phyloP scores from a whole-genome alignment of 352 stramenopile genomes.

The Globisporangium parvum region DNA sequence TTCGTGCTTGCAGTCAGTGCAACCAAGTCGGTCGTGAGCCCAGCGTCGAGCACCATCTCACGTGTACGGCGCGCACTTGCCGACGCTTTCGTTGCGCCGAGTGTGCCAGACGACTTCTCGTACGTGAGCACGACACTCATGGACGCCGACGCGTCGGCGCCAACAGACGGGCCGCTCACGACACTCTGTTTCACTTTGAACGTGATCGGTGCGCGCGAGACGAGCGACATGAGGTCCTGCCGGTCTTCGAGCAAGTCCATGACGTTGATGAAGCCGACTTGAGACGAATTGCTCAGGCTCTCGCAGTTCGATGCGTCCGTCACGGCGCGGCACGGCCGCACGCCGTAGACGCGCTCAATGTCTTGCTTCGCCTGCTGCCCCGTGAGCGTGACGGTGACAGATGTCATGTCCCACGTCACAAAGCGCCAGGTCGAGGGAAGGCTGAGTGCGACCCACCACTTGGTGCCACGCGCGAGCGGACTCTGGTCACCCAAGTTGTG shows the following conservation, averaged over 20 bases:
- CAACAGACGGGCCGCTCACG: conserved; percentile 36
- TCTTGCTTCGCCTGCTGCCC: conserved; percentile 16
- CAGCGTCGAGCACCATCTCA: conserved; percentile 36
- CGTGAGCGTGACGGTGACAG: conserved; percentile 37
- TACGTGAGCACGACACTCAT: conserved; percentile 54
- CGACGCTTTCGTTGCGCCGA: conserved; percentile 29
- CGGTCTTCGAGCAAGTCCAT: conserved; percentile 55
- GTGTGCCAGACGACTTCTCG: conserved; percentile 31
- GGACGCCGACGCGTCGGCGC: conserved; percentile 17
- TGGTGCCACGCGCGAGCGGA: conserved; percentile 31
- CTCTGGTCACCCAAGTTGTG: conserved; percentile 59
- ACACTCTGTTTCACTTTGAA: conserved; percentile 61
- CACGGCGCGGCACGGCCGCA: conserved; percentile 47
- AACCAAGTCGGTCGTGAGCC: conserved; percentile 13
- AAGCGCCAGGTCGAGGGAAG: conserved; percentile 63
- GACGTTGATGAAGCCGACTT: conserved; percentile 58
- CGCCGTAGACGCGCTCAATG: conserved; percentile 14
- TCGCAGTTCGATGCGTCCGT: conserved; percentile 42
- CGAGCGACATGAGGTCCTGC: conserved; percentile 38
- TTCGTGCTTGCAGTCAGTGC: conserved; percentile 17
- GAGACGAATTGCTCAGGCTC: conserved; percentile 20
- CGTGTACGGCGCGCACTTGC: conserved; percentile 17
- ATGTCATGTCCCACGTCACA: conserved; percentile 57
- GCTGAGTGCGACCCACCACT: conserved; percentile 73
- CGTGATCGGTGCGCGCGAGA: conserved; percentile 38